Conservation (phyloP, 441 rosid genomes). For the Raphanus hybrid region DNA sequence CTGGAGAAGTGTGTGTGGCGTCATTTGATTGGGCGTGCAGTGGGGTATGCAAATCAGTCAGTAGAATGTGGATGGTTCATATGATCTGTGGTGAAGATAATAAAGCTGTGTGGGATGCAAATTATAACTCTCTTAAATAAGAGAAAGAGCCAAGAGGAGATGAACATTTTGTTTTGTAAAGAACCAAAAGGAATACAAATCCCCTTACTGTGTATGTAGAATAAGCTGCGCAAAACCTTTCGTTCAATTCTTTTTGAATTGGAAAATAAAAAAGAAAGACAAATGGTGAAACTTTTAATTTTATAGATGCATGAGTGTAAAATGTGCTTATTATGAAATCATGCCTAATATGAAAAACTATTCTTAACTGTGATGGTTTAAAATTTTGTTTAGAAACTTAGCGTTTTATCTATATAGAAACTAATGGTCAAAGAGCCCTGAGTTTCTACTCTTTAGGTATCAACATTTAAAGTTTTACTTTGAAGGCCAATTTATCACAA, state of each 20-base stretch:
- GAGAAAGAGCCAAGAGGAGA: not conserved
- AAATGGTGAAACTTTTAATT: too few species aligned
- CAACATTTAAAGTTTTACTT: conserved; percentile 1
- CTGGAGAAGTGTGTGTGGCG: conserved; percentile 83
- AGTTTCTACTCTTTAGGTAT: not conserved
- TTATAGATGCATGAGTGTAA: not conserved
- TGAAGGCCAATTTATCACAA: conserved; percentile 79
- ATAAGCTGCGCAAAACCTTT: too few species aligned
- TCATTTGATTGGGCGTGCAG: conserved; percentile 98
- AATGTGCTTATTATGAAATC: not conserved
- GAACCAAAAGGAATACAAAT: conserved; percentile 21
- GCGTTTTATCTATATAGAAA: too few species aligned
- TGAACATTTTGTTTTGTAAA: conserved; percentile 22
- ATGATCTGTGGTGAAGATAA: conserved; percentile 82
- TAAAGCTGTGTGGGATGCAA: conserved; percentile 74
- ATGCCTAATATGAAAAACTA: not conserved
- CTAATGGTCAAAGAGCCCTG: not conserved
- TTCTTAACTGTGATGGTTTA: too few species aligned
- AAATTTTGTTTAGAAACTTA: too few species aligned
- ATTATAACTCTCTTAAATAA: conserved; percentile 41
- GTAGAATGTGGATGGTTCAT: conserved; percentile 79
- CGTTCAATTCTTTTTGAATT: too few species aligned
- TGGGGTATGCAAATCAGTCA: conserved; percentile 89
- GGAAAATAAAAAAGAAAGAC: too few species aligned
- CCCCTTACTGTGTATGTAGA: not conserved